Evolutionary conservation across 2,329 filamentous ascomycete genomes (phyloP), one percentile per base, ranked within the genome.

Genomic region (Didymosphaeria variabile): DNA sequence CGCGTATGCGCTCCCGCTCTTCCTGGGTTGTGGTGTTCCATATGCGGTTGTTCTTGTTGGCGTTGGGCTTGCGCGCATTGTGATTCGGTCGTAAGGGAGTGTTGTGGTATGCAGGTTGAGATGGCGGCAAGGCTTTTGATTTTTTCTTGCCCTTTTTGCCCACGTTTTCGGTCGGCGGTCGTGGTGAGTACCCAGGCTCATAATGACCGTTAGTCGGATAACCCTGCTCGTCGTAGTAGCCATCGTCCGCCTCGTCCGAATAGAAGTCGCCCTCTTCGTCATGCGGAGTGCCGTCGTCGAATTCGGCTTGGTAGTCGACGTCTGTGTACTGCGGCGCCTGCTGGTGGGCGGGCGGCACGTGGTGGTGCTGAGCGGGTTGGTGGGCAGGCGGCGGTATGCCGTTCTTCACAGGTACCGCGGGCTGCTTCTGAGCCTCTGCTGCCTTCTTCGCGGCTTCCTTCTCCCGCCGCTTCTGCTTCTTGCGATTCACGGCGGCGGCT

Each of bases 1-100:
- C 92, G 80, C 97, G 97, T 76, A 99, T 99, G 55, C 95, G 91
- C 81, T 97, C 93, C 38, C 95, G 91, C 81, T 99, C 95, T 79
- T 98, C 93, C 68, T 92, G 88, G 10, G 92, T 95, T 60, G 92
- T 95, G 2, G 93, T 97, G 75, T 97, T 97, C 95, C 95, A 99
- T 79, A 99, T 97, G 79, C 93, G 94, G 74, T 95, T 92, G 73
- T 90, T 90, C 55, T 87, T 87, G 50, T 15, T 36, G 3, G 64
- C 40, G 68, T 74, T 83, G 23, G 64, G 77, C 63, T 81, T 81
- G 55, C 80, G 75, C 9, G 79, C 76, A 47, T 26, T 40, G 19
- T 80, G 79, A 59, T 76, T 77, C 67, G 63, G 77, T 75, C 61
- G 78, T 64, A 72, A 67, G 19, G 70, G 60, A 51, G 69, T 67